These are phyloP conservation scores for Tolypocladium guangdongense DNA, from an alignment of 2,329 filamentous ascomycete species.

Conservation along the genomic window DNA sequence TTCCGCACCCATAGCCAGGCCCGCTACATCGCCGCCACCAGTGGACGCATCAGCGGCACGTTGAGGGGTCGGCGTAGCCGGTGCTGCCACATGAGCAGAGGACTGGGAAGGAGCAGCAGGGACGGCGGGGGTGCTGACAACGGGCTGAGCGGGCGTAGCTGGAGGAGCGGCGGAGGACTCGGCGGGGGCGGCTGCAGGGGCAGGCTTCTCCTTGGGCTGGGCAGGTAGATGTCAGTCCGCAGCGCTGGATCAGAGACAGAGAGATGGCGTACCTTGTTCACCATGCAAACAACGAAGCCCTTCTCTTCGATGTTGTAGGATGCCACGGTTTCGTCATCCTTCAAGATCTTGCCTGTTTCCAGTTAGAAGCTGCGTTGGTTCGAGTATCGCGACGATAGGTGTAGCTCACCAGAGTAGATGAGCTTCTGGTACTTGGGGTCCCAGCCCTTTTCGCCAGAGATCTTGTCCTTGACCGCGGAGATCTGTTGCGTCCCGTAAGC, in stretches of 20 bases:
- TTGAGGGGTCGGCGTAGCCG: conserved; percentile 45
- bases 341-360: conserved; percentile 80
- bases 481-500: conserved; percentile 44
- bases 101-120: conserved; percentile 28
- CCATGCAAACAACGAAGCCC: conserved; percentile 98
- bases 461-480: conserved; percentile 84
- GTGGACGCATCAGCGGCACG: conserved; percentile 24
- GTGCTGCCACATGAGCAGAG: conserved; percentile 36
- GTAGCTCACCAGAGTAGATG: conserved; percentile 80
- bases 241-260: too few relatives aligned
- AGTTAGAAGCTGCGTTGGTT: conserved; percentile 5
- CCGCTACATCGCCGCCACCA: conserved; percentile 48
- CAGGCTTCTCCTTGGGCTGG: conserved; percentile 54
- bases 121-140: conserved; percentile 51
- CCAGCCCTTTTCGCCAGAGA: conserved; percentile 87
- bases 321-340: conserved; percentile 93
- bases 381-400: conserved; percentile 1
- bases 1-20: conserved; percentile 77
- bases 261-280: conserved; percentile 69
- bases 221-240: not conserved
- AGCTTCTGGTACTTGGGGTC: conserved; percentile 84
- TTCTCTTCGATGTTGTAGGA: conserved; percentile 99
- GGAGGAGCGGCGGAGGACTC: conserved; percentile 48
- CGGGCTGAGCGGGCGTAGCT: conserved; percentile 43
- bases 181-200: conserved; percentile 32